These are phyloP conservation scores for Jacaranda copaia DNA, from an alignment of 257 asterid genomes.

Conservation along the genomic window DNA sequence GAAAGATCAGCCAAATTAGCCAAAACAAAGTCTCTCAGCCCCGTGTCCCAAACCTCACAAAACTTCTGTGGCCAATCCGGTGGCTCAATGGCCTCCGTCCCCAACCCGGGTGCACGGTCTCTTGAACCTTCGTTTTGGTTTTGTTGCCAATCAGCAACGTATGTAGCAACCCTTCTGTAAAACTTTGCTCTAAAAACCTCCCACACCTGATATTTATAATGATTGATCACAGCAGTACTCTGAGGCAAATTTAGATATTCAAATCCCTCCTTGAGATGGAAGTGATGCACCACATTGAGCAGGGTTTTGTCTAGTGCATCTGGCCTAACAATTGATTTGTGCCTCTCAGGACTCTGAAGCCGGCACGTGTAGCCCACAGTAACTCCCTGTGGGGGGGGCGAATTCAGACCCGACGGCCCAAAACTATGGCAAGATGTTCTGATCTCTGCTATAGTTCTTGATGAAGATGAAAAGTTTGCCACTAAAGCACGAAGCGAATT, in stretches of 20 bases:
- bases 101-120: conserved; percentile 91
- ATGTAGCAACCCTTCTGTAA: conserved; percentile 87
- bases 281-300: conserved; percentile 90
- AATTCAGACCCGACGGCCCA: conserved; percentile 82
- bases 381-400: conserved; percentile 73
- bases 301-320: conserved; percentile 76
- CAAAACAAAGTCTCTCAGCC: conserved; percentile 75
- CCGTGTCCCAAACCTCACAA: conserved; percentile 91
- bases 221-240: conserved; percentile 70
- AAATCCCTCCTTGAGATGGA: conserved; percentile 66
- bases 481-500: conserved; percentile 64
- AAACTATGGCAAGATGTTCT: conserved; percentile 83
- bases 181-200: conserved; percentile 84
- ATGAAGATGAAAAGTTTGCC: conserved; percentile 60
- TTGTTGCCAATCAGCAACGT: conserved; percentile 87
- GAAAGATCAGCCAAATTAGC: conserved; percentile 75
- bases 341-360: conserved; percentile 88
- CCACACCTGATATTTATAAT: conserved; percentile 94
- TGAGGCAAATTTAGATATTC: conserved; percentile 69
- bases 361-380: conserved; percentile 87
- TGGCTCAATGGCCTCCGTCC: conserved; percentile 91
- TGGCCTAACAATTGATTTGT: conserved; percentile 79
- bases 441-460: conserved; percentile 67
- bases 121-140: conserved; percentile 86
- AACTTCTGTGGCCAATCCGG: conserved; percentile 79